Conservation (phyloP, 768 basidiomycete species). For the Lentinula lateritia region DNA sequence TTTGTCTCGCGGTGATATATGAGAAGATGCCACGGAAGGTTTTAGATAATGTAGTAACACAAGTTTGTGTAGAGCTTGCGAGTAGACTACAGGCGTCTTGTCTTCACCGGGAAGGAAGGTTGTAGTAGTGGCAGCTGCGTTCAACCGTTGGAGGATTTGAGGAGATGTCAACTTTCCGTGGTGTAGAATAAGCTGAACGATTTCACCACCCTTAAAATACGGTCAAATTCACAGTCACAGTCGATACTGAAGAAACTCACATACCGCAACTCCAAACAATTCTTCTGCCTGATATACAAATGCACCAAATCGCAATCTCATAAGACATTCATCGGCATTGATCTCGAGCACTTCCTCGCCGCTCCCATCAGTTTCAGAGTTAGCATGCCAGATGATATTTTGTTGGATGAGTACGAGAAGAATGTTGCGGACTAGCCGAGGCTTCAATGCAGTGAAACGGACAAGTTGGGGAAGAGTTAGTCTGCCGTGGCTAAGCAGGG, state of each 20-base stretch:
- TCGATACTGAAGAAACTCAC: constrained; percentile 19
- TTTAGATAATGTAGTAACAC: constrained; percentile 73
- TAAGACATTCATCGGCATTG: constrained; percentile 77
- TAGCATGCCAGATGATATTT: constrained; percentile 84
- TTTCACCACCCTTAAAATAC: constrained; percentile 58
- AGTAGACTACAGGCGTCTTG: constrained; percentile 34
- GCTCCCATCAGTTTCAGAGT: constrained; percentile 55
- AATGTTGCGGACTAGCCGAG: constrained; percentile 61
- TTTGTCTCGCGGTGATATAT: constrained; percentile 76
- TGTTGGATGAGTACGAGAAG: constrained; percentile 85
- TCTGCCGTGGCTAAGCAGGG: constrained; percentile 77
- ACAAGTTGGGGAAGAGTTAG: constrained; percentile 65
- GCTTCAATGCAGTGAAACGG: constrained; percentile 63
- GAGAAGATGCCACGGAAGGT: constrained; percentile 72
- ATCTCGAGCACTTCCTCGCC: constrained; percentile 65
- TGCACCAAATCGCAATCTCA: constrained; percentile 76
- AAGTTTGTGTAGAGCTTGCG: constrained; percentile 61
- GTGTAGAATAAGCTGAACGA: constrained; percentile 72
- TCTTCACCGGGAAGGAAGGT: background rate
- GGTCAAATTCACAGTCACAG: constrained; percentile 1
- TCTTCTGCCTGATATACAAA: constrained; percentile 73
- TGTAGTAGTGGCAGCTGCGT: constrained; percentile 29
- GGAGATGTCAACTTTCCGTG: constrained; percentile 81
- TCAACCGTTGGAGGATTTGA: constrained; percentile 56
- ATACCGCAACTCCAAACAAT: constrained; percentile 64